Conservation (phyloP, 768 basidiomycete species). For the Phanerodontia chrysosporium region DNA sequence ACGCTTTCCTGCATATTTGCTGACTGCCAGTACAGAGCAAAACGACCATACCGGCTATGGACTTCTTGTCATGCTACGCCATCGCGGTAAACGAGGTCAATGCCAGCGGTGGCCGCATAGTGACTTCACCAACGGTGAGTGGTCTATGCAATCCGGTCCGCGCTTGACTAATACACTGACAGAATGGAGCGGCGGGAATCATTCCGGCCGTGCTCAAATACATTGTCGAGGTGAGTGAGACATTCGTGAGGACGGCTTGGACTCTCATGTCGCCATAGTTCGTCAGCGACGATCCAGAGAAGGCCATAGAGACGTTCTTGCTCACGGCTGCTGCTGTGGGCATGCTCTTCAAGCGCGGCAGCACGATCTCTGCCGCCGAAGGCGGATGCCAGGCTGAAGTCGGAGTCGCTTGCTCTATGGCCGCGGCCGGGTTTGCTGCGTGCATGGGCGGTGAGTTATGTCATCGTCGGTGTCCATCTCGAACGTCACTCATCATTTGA, state of each 20-base stretch:
- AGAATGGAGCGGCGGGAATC: constrained; percentile 87
- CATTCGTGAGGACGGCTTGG: background rate
- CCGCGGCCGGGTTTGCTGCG: constrained; percentile 87
- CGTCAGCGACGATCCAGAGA: constrained; percentile 86
- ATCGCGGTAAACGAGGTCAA: constrained; percentile 96
- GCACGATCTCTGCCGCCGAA: constrained; percentile 94
- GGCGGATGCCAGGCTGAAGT: constrained; percentile 96
- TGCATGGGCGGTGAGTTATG: constrained; percentile 84
- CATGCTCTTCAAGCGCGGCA: constrained; percentile 97
- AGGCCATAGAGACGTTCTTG: constrained; percentile 83
- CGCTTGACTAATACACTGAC: background rate
- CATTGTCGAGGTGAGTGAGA: constrained; percentile 59
- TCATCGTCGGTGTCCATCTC: background rate
- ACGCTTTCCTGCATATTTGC: background rate
- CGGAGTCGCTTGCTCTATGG: constrained; percentile 97
- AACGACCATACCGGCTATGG: constrained; percentile 88
- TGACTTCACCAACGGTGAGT: constrained; percentile 75
- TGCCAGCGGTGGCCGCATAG: constrained; percentile 88
- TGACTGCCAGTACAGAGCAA: constrained; percentile 46
- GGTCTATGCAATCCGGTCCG: background rate
- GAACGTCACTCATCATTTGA: too few relatives aligned
- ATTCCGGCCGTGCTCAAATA: constrained; percentile 93
- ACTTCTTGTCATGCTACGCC: constrained; percentile 91
- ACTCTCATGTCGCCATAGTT: constrained; percentile 42
- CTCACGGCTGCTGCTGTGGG: constrained; percentile 89